phyloP scores from a whole-genome alignment of 257 asterid species.

The Nicotiana knightiana region DNA sequence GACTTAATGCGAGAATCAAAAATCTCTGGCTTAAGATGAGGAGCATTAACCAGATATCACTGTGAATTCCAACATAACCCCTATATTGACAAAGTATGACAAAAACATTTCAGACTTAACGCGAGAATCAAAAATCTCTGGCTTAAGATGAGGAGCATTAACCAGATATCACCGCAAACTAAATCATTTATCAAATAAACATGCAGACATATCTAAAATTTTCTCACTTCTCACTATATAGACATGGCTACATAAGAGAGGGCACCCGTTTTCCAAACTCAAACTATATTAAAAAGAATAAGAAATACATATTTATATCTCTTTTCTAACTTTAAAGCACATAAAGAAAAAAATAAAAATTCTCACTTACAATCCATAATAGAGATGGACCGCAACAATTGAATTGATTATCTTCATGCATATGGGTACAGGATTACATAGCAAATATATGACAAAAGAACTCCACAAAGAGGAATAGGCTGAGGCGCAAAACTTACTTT shows the following conservation, averaged over 20 bases:
- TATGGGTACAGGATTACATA: background rate
- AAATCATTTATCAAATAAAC: background rate
- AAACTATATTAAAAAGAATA: background rate
- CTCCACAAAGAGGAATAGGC: background rate
- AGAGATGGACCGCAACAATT: background rate
- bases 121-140: background rate
- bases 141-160: background rate
- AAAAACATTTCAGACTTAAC: background rate
- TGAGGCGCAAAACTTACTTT: background rate
- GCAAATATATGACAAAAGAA: background rate
- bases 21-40: background rate
- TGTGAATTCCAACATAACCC: slow-evolving; percentile 46
- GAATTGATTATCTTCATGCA: background rate
- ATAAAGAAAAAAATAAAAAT: background rate
- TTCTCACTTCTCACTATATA: background rate
- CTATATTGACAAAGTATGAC: slow-evolving; percentile 12
- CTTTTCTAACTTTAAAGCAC: background rate
- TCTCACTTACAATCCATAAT: background rate
- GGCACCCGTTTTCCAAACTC: background rate
- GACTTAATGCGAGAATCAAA: background rate
- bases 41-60: slow-evolving; percentile 8
- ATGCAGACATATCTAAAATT: background rate
- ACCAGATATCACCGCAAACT: background rate
- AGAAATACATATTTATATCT: background rate
- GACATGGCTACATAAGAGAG: background rate